Base-by-base conservation (phyloP, 1,284 basidiomycete species). In the Apiotrichum mycotoxinovorans region DNA sequence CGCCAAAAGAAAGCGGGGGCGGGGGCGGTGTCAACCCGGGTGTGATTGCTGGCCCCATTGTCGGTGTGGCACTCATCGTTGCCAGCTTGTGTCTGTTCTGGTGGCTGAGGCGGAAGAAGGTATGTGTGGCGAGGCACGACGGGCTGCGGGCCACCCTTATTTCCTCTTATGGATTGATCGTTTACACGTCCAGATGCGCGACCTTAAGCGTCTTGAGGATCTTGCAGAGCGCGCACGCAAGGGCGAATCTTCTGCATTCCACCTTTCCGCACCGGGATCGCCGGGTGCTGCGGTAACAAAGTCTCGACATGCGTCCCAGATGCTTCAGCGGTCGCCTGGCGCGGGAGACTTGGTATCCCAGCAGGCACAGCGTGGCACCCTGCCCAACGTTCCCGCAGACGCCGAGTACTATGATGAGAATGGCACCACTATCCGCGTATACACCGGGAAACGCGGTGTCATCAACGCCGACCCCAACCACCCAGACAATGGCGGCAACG, bases 91-190 rank as follows among this genome's bases (percentile, higher is more conserved):
- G 54, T 5, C 49, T 77, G 30, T 78, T 74, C 62, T 77, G 72
- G 73, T 76, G 68, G 66, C 62, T 78, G 41, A 49, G 73, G 37
- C 66, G 69, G 40, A 74, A 76, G 56, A 77, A 76, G 72, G 76
- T 76, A 49, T 45, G 74, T 63, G 23, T 7, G n/a, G n/a, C 12
- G 30, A 52, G 34, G 22, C 17, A 15, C 8, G 20, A 23, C 22
- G 22, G 40, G 26, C n/a, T 12, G 3, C n/a, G 4, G 23, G 18
- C 18, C 38, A 4, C 27, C 17, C 9, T 27, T 34, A 27, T 7
- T 4, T 34, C 38, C 37, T 15, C 27, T 15, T 23, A n/a, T 30
- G 33, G 18, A 38, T 26, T 18, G 23, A 9, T 9, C 14, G 43
- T 52, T 61, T 33, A 61, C 56, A 9, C 11, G 18, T 10, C 10